Evolutionary conservation across 805 yeast genomes (phyloP).

Genomic region (Myxozyma melibiosi): DNA sequence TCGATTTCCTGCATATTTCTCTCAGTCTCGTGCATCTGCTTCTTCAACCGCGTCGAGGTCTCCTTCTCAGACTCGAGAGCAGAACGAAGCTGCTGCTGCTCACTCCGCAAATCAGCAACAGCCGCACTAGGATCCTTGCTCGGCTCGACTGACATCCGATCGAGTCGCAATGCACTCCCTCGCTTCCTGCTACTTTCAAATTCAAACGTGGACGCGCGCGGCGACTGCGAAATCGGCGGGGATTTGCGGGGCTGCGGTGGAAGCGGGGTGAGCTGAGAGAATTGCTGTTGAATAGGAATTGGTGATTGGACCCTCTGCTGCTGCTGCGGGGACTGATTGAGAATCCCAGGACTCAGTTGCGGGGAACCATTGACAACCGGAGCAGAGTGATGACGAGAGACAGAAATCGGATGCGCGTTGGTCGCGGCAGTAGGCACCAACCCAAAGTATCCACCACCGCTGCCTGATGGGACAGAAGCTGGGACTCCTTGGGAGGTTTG

Average conservation of each 20-base stretch:
- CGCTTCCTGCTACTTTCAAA: slow-evolving; percentile 11
- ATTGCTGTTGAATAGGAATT: background rate
- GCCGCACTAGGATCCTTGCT: background rate
- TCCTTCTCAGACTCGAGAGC: slow-evolving; percentile 48
- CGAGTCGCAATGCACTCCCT: slow-evolving; percentile 3
- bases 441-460: slow-evolving; percentile 10
- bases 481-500: slow-evolving; percentile 1
- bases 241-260: background rate
- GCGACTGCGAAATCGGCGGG: slow-evolving; percentile 11
- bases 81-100: slow-evolving; percentile 13
- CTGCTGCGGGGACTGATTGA: background rate
- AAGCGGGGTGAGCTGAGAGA: background rate
- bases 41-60: slow-evolving; percentile 49
- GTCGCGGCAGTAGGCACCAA: background rate
- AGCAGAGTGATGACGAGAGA: slow-evolving; percentile 18
- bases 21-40: slow-evolving; percentile 40
- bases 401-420: slow-evolving; percentile 1
- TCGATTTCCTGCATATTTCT: slow-evolving; percentile 38
- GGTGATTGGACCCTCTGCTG: background rate
- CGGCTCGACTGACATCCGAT: slow-evolving; percentile 1
- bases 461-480: slow-evolving; percentile 16
- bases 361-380: background rate
- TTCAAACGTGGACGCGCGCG: slow-evolving; percentile 1
- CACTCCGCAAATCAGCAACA: slow-evolving; percentile 12
- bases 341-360: background rate